Conservation (phyloP, 2,329 filamentous ascomycete species). For the Verticillium klebahnii region DNA sequence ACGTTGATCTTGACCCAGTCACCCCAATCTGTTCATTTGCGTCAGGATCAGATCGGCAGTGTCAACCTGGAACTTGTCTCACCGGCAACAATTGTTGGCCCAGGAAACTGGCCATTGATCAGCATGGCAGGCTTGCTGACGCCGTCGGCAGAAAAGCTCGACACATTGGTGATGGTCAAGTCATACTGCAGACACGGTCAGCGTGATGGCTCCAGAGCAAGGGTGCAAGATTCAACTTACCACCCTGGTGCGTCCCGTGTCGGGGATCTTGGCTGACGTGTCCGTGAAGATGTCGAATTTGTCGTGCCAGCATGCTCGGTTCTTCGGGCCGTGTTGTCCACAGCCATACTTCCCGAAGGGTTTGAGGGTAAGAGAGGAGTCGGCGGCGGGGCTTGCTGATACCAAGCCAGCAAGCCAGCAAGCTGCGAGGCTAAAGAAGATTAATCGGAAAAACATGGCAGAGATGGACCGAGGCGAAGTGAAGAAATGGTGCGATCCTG, state of each 20-base stretch:
- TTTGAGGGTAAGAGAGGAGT: background rate
- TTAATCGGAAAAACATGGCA: background rate
- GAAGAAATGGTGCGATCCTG: background rate
- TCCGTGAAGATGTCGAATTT: constrained; percentile 24
- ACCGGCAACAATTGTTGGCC: constrained; percentile 42
- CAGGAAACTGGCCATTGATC: constrained; percentile 41
- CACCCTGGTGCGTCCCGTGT: constrained; percentile 16
- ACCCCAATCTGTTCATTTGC: constrained; percentile 32
- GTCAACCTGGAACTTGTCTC: constrained; percentile 4
- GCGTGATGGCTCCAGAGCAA: too few relatives aligned
- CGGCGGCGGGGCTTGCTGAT: background rate
- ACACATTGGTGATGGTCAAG: constrained; percentile 19
- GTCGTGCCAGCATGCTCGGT: constrained; percentile 26
- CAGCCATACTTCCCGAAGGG: constrained; percentile 9
- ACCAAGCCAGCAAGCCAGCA: background rate
- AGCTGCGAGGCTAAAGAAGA: background rate
- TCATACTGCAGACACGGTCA: constrained; percentile 15
- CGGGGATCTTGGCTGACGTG: constrained; percentile 19
- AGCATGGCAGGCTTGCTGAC: constrained; percentile 32
- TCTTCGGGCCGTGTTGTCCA: constrained; percentile 21
- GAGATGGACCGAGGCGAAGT: background rate
- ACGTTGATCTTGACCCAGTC: constrained; percentile 49
- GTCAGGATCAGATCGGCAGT: background rate
- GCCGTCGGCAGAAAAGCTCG: constrained; percentile 16
- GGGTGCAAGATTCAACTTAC: constrained; percentile 11